These are phyloP conservation scores for Grigorovia jiainica DNA, from an alignment of 805 yeast species.

Conservation along the genomic window DNA sequence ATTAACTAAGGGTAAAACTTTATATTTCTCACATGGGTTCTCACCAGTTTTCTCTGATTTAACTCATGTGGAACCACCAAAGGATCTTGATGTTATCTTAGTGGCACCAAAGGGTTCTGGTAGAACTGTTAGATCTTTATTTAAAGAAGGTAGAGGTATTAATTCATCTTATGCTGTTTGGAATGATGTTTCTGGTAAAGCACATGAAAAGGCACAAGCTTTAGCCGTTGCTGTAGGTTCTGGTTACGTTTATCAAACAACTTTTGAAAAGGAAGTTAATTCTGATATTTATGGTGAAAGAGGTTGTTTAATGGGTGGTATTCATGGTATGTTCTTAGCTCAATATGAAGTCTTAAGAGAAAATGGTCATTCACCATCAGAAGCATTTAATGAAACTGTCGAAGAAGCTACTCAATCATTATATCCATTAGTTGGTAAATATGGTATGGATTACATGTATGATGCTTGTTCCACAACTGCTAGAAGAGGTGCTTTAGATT, in stretches of 20 bases:
- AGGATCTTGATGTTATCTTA: slow-evolving; percentile 88
- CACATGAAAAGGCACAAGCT: slow-evolving; percentile 98
- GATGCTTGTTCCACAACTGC: slow-evolving; percentile 99
- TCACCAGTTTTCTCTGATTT: slow-evolving; percentile 97
- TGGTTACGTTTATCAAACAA: slow-evolving; percentile 99
- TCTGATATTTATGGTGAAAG: slow-evolving; percentile 99
- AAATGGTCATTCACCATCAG: slow-evolving; percentile 99
- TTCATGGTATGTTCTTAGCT: slow-evolving; percentile 99
- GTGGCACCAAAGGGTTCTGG: slow-evolving; percentile 99
- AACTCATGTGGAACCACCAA: slow-evolving; percentile 94
- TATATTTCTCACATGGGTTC: slow-evolving; percentile 99
- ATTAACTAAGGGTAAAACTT: slow-evolving; percentile 93
- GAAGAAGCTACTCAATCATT: slow-evolving; percentile 99
- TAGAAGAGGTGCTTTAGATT: slow-evolving; percentile 99
- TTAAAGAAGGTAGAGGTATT: slow-evolving; percentile 99
- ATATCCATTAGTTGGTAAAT: slow-evolving; percentile 97
- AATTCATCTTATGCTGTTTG: slow-evolving; percentile 99
- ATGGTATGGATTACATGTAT: slow-evolving; percentile 99
- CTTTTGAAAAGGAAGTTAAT: slow-evolving; percentile 98
- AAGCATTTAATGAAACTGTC: slow-evolving; percentile 99
- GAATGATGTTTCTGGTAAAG: slow-evolving; percentile 98
- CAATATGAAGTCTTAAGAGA: slow-evolving; percentile 99
- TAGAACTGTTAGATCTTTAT: slow-evolving; percentile 97
- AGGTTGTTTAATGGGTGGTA: slow-evolving; percentile 99
- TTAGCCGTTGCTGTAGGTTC: slow-evolving; percentile 98